Evolutionary conservation across 257 asterid genomes (phyloP).

Genomic region (Apocynum venetum): DNA sequence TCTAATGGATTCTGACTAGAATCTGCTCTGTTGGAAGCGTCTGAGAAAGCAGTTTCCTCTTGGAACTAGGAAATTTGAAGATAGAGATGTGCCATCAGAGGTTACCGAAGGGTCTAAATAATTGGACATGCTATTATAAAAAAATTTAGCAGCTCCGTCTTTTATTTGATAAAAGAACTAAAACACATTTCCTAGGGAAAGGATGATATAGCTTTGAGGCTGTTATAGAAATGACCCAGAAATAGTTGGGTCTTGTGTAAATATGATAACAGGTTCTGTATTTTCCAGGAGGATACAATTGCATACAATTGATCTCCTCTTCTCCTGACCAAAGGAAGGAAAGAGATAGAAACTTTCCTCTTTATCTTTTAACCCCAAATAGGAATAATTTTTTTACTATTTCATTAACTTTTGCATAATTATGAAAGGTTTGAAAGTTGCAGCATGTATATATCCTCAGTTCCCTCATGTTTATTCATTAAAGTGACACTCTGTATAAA

Average conservation of each 20-base stretch:
- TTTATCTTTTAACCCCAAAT: background rate
- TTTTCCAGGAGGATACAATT: background rate
- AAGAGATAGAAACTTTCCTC: background rate
- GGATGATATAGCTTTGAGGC: background rate
- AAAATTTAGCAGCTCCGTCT: no score
- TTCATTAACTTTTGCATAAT: background rate
- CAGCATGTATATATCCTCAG: background rate
- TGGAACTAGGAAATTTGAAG: background rate
- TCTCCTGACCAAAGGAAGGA: background rate
- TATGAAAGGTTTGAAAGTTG: background rate
- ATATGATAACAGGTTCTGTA: background rate
- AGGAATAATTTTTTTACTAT: background rate
- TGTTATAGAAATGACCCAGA: background rate
- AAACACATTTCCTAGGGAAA: background rate
- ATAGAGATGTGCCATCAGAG: background rate
- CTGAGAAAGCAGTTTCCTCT: background rate
- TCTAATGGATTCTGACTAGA: conserved; percentile 24
- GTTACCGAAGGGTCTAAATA: background rate
- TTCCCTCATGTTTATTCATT: background rate
- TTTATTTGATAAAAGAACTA: background rate
- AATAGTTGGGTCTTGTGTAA: background rate
- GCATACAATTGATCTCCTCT: background rate
- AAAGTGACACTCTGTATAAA: background rate
- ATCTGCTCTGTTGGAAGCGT: background rate
- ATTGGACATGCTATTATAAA: background rate